Evolutionary conservation across 179 eudicot genomes (phyloP).

Genomic region (Beta corolliflora): DNA sequence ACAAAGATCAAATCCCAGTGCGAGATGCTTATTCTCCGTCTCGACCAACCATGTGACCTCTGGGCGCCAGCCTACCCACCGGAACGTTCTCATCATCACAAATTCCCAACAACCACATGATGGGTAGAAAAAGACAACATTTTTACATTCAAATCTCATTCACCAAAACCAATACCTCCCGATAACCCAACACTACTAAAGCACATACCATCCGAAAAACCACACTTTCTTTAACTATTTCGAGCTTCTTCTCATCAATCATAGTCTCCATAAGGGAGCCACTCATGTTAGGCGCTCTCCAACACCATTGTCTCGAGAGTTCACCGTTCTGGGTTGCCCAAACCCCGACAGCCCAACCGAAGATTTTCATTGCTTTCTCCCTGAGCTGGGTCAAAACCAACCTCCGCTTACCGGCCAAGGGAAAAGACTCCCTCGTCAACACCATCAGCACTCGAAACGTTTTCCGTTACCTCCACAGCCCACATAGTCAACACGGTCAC

Average conservation of each 20-base stretch:
- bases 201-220: not conserved
- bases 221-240: not conserved
- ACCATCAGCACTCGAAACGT: no score
- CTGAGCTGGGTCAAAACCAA: no score
- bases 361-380: no score
- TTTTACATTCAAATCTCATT: not conserved
- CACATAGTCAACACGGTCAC: no score
- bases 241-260: not conserved
- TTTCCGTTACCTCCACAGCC: no score
- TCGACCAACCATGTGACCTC: no score
- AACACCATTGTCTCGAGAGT: not conserved
- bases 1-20: no score
- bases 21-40: no score
- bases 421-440: no score
- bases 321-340: not conserved
- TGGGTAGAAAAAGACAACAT: rapidly evolving
- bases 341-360: not conserved
- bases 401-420: no score
- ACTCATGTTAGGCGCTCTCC: not conserved
- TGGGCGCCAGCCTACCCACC: no score
- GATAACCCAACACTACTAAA: not conserved
- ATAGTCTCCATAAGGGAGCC: not conserved
- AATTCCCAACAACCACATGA: not conserved
- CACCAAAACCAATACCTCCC: not conserved
- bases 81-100: rapidly evolving